Conservation (phyloP, 2,329 filamentous ascomycete species). For the Aspergillus alliaceus region DNA sequence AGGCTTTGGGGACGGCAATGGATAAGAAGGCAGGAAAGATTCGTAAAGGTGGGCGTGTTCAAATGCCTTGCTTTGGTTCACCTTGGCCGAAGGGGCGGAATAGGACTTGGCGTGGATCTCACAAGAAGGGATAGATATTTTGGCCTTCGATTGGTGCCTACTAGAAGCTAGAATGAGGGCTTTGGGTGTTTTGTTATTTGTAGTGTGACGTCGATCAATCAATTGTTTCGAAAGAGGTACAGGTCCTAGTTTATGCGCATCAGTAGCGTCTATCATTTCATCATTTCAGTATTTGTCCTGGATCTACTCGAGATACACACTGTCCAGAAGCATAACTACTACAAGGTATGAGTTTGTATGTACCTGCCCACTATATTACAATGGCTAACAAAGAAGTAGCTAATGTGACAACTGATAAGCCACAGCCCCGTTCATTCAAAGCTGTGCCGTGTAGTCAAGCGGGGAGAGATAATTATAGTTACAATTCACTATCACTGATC, state of each 20-base stretch:
- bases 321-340: not conserved
- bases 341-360: not conserved
- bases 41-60: not conserved
- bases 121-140: not conserved
- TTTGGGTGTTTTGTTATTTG: not conserved
- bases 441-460: too few species aligned
- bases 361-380: not conserved
- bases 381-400: not conserved
- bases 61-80: not conserved
- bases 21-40: not conserved
- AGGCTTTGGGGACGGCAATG: conserved; percentile 6
- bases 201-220: too few species aligned
- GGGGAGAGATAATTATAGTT: too few species aligned
- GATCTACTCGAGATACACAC: too few species aligned
- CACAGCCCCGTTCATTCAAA: too few species aligned
- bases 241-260: too few species aligned
- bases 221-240: too few species aligned
- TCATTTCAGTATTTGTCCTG: too few species aligned
- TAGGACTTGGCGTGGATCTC: not conserved
- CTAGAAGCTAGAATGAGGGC: not conserved
- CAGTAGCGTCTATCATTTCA: too few species aligned
- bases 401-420: too few species aligned
- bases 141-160: not conserved
- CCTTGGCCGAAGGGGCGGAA: not conserved
- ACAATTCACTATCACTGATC: too few species aligned